phyloP scores from a whole-genome alignment of 2,329 filamentous ascomycete genomes.

The Pseudopyricularia cyperi region DNA sequence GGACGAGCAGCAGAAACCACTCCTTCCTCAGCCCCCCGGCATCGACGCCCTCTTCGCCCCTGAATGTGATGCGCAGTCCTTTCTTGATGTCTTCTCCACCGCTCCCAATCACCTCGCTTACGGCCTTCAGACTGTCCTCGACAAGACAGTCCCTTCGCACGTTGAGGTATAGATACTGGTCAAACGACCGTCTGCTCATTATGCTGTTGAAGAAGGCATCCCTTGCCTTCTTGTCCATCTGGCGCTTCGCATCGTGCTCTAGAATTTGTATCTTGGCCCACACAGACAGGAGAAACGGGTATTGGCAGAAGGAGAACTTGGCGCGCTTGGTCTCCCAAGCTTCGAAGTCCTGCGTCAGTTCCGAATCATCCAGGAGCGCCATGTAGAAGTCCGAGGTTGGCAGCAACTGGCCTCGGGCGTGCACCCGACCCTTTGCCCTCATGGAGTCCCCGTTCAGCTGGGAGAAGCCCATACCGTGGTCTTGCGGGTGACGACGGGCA shows the following conservation, averaged over 20 bases:
- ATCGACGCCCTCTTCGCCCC: conserved; percentile 83
- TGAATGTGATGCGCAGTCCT: conserved; percentile 71
- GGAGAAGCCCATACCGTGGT: neutral
- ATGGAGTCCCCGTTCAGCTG: conserved; percentile 7
- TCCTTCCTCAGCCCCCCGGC: conserved; percentile 83
- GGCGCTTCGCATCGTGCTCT: conserved; percentile 73
- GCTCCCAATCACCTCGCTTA: conserved; percentile 73
- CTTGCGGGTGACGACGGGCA: conserved; percentile 15
- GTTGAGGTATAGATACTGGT: conserved; percentile 61
- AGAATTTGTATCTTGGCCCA: conserved; percentile 86
- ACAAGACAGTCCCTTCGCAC: conserved; percentile 77
- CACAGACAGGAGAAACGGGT: conserved; percentile 82
- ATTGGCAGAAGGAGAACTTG: conserved; percentile 82
- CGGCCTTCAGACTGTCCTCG: conserved; percentile 73
- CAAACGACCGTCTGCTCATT: conserved; percentile 57
- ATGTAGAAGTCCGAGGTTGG: conserved; percentile 82
- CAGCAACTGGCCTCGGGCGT: conserved; percentile 51
- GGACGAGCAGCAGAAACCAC: conserved; percentile 80
- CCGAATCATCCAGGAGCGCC: conserved; percentile 72
- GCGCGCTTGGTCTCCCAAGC: conserved; percentile 65
- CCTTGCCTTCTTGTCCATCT: conserved; percentile 80
- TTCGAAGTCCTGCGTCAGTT: conserved; percentile 76
- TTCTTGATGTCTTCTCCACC: conserved; percentile 83
- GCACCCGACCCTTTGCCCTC: conserved; percentile 26
- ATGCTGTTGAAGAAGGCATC: conserved; percentile 90